Conservation (phyloP, 2,329 filamentous ascomycete species). For the Pyricularia pennisetigena region DNA sequence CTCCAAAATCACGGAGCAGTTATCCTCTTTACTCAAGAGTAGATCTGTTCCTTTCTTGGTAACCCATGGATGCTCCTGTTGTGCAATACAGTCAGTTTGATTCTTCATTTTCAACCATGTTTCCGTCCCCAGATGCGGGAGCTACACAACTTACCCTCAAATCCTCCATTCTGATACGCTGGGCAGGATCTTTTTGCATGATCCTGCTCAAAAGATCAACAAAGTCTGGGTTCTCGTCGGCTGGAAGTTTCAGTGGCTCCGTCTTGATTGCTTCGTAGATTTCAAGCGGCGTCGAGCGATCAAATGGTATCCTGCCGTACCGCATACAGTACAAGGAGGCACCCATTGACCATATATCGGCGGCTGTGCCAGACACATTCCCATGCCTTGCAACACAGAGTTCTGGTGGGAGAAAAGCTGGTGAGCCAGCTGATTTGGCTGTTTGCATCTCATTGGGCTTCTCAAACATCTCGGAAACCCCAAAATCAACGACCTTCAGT, state of each 20-base stretch:
- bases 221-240: constrained; percentile 57
- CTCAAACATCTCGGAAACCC: constrained; percentile 98
- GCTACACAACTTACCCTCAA: constrained; percentile 54
- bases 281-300: constrained; percentile 67
- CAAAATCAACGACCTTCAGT: constrained; percentile 97
- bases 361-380: constrained; percentile 77
- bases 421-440: constrained; percentile 86
- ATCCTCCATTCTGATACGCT: constrained; percentile 73
- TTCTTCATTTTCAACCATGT: neutral
- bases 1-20: constrained; percentile 71
- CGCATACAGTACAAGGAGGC: constrained; percentile 87
- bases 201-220: constrained; percentile 63
- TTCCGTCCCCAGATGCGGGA: neutral
- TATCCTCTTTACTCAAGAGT: constrained; percentile 73
- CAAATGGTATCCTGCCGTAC: constrained; percentile 83
- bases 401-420: constrained; percentile 89
- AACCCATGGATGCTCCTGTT: constrained; percentile 84
- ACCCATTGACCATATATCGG: constrained; percentile 98
- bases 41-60: constrained; percentile 70
- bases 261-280: constrained; percentile 81
- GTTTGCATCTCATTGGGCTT: constrained; percentile 79
- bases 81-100: neutral
- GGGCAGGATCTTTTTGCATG: constrained; percentile 75
- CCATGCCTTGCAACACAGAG: constrained; percentile 80
- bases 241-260: constrained; percentile 53